Percentiles rank a stretch among this genome's conserved stretches.
Conservation (phyloP, 306 rosid species). For the Hippophae tibetana region DNA sequence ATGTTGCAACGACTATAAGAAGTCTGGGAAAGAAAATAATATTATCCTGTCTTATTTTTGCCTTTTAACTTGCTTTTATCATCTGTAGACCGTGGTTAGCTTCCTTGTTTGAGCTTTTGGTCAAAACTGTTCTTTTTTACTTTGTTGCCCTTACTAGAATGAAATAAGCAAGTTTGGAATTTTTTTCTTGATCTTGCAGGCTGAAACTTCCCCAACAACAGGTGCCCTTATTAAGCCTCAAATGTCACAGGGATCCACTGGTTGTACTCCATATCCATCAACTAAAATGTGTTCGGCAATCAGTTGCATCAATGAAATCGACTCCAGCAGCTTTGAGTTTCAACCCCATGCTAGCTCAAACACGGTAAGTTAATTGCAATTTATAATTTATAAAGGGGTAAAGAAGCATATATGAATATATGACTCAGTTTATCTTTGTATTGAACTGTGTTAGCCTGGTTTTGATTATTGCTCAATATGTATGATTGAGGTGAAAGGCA, state of each 20-base stretch:
- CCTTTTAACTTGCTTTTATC: constrained; percentile 9
- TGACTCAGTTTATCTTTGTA: no score
- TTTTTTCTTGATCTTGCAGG: constrained; percentile 44
- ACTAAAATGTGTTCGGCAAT: constrained; percentile 40
- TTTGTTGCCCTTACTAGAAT: constrained; percentile 12
- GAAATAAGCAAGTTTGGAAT: constrained; percentile 7
- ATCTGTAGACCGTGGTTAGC: background rate
- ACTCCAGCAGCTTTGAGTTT: constrained; percentile 67
- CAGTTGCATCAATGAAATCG: constrained; percentile 35
- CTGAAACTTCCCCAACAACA: constrained; percentile 94
- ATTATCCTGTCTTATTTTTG: background rate
- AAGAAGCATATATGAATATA: no score
- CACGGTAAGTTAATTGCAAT: constrained; percentile 43
- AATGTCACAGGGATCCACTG: constrained; percentile 34
- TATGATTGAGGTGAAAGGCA: no score
- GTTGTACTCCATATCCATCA: constrained; percentile 44
- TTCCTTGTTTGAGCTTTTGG: background rate
- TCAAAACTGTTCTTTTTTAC: background rate
- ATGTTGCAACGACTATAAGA: no score
- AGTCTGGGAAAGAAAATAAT: no score
- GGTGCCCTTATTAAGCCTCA: constrained; percentile 68
- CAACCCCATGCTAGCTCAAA: constrained; percentile 44
- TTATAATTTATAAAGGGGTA: no score
- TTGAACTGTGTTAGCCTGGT: no score
- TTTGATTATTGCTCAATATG: no score